Percentiles rank a stretch among this genome's conserved stretches.
Evolutionary conservation across 2,329 filamentous ascomycete species (phyloP).

Genomic region (Didymella pomorum): DNA sequence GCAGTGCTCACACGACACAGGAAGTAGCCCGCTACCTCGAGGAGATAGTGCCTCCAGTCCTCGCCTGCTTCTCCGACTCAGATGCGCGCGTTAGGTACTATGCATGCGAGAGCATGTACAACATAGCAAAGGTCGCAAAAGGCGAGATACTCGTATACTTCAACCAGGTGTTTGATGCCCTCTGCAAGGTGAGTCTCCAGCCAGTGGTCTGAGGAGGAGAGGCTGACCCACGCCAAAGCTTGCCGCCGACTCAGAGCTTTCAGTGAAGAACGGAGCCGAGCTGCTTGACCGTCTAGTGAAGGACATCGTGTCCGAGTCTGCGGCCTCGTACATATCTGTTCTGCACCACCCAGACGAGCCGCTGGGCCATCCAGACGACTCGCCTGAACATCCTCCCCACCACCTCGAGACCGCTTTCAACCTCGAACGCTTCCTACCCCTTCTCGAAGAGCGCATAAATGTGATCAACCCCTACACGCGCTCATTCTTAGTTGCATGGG

Average conservation of each 20-base stretch:
- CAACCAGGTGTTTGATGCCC: conserved; percentile 96
- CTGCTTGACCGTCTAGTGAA: conserved; percentile 93
- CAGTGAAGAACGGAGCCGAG: conserved; percentile 97
- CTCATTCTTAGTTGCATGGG: conserved; percentile 95
- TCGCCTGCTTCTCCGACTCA: conserved; percentile 97
- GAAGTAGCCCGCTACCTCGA: conserved; percentile 91
- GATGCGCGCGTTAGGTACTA: conserved; percentile 98
- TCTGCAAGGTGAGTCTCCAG: conserved; percentile 79
- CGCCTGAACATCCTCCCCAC: conserved; percentile 31
- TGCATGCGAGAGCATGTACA: conserved; percentile 99
- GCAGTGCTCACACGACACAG: conserved; percentile 56
- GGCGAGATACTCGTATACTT: conserved; percentile 97
- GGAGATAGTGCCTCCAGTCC: conserved; percentile 92
- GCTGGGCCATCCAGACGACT: conserved; percentile 52
- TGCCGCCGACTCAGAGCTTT: conserved; percentile 93
- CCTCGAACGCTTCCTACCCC: conserved; percentile 85
- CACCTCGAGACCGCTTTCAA: conserved; percentile 86
- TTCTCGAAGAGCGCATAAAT: conserved; percentile 92
- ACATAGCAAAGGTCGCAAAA: conserved; percentile 98
- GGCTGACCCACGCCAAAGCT: conserved; percentile 64
- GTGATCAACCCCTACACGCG: conserved; percentile 94
- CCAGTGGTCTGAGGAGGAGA: background rate
- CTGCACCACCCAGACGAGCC: conserved; percentile 70
- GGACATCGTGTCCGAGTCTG: conserved; percentile 94
- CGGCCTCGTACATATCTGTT: conserved; percentile 91